Conservation (phyloP, 2,329 filamentous ascomycete species). For the Cladosporium sp. region DNA sequence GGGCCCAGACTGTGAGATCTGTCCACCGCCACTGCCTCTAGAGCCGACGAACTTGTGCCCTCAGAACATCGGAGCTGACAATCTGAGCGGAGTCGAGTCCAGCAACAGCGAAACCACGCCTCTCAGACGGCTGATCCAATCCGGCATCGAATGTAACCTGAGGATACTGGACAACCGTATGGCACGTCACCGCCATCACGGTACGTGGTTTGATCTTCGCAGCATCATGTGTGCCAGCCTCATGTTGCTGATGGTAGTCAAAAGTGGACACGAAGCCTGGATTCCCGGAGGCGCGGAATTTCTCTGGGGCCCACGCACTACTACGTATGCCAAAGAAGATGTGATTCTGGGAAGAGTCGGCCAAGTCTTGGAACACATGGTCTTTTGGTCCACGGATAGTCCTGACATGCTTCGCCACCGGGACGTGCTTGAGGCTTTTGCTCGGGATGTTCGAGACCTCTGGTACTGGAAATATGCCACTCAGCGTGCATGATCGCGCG, state of each 20-base stretch:
- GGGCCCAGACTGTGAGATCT: background rate
- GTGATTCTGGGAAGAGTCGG: slow-evolving; percentile 12
- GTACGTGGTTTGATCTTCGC: slow-evolving; percentile 30
- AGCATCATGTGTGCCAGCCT: slow-evolving; percentile 21
- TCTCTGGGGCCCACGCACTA: slow-evolving; percentile 1
- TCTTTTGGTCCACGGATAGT: slow-evolving; percentile 10
- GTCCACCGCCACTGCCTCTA: background rate
- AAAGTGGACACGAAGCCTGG: slow-evolving; percentile 21
- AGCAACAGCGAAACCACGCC: slow-evolving; percentile 9
- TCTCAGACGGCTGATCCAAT: slow-evolving; percentile 18
- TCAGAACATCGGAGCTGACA: too few species aligned
- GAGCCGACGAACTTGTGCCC: background rate
- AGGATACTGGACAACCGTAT: slow-evolving; percentile 24
- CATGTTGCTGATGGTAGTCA: slow-evolving; percentile 23
- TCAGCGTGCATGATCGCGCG: background rate
- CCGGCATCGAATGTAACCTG: slow-evolving; percentile 27
- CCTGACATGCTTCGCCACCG: slow-evolving; percentile 12
- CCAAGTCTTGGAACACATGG: slow-evolving; percentile 10
- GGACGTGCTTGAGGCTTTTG: slow-evolving; percentile 11
- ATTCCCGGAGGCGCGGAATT: slow-evolving; percentile 12
- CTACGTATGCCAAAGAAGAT: background rate
- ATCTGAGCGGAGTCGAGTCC: slow-evolving; percentile 8
- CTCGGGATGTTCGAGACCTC: slow-evolving; percentile 28
- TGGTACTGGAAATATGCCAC: background rate
- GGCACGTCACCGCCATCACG: slow-evolving; percentile 30